phyloP scores from a whole-genome alignment of 2,329 filamentous ascomycete species.

The Fusarium robinianum region DNA sequence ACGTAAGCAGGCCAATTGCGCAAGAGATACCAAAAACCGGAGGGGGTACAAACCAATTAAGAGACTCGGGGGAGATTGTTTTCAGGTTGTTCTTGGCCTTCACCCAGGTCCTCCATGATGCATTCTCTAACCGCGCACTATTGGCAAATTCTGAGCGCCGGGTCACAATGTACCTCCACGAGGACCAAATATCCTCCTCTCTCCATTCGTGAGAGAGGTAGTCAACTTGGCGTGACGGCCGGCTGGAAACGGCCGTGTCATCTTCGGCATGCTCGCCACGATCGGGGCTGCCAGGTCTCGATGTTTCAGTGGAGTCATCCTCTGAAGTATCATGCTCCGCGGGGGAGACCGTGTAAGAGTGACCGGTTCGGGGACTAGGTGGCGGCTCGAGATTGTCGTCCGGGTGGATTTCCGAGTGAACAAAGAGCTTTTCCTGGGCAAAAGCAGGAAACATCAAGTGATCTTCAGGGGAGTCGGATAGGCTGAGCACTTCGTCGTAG shows the following conservation, averaged over 20 bases:
- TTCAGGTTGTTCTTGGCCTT: conserved; percentile 86
- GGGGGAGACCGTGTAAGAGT: conserved; percentile 58
- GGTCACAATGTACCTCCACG: conserved; percentile 90
- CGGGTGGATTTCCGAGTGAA: conserved; percentile 38
- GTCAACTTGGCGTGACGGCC: conserved; percentile 89
- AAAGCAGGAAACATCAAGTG: conserved; percentile 53
- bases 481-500: conserved; percentile 54
- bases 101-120: conserved; percentile 96
- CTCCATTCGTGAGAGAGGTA: conserved; percentile 92
- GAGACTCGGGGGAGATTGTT: conserved; percentile 85
- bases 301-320: conserved; percentile 44
- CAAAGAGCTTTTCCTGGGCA: conserved; percentile 52
- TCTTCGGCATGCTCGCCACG: conserved; percentile 70
- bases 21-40: not conserved
- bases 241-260: conserved; percentile 73
- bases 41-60: conserved; percentile 76
- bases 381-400: conserved; percentile 54
- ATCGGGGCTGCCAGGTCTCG: conserved; percentile 62
- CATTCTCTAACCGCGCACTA: conserved; percentile 84
- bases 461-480: conserved; percentile 52
- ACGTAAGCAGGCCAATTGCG: conserved; percentile 37
- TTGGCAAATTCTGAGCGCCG: conserved; percentile 80
- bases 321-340: conserved; percentile 58
- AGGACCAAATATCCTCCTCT: conserved; percentile 96
- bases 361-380: conserved; percentile 53